phyloP scores from a whole-genome alignment of 1,139 yeast species.

The Hansenula lynferdii region DNA sequence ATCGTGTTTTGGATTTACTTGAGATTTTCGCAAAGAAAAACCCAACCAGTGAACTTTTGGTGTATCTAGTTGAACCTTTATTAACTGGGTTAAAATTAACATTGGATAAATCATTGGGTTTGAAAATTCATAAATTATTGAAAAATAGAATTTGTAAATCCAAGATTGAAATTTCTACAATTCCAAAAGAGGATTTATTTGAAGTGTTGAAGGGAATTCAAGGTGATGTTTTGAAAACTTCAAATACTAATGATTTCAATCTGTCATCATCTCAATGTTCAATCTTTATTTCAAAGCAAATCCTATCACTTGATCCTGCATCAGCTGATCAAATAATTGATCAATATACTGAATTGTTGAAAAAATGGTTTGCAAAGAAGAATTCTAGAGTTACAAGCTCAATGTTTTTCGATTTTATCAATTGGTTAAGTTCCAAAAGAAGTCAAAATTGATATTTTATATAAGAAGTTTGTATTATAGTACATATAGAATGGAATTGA shows the following conservation, averaged over 20 bases:
- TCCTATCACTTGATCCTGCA: conserved; percentile 29
- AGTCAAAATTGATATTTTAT: not conserved
- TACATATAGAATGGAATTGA: not conserved
- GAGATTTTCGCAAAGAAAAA: conserved; percentile 48
- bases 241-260: conserved; percentile 21
- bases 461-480: not conserved
- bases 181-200: conserved; percentile 15
- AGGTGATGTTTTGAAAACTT: conserved; percentile 25
- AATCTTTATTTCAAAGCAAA: conserved; percentile 55
- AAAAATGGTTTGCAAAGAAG: conserved; percentile 51
- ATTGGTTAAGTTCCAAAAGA: conserved; percentile 60
- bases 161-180: conserved; percentile 23
- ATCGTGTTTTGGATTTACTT: conserved; percentile 70
- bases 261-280: conserved; percentile 30
- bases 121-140: conserved; percentile 69
- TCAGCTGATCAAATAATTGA: conserved; percentile 40
- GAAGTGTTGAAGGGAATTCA: conserved; percentile 22
- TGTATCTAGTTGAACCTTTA: conserved; percentile 44
- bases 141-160: conserved; percentile 60
- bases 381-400: conserved; percentile 51
- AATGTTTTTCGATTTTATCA: conserved; percentile 72
- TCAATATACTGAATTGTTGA: conserved; percentile 52
- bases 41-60: conserved; percentile 22
- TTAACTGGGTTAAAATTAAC: conserved; percentile 61
- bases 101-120: conserved; percentile 62